phyloP scores from a whole-genome alignment of 306 rosid species.

The Cicer cuneatum region DNA sequence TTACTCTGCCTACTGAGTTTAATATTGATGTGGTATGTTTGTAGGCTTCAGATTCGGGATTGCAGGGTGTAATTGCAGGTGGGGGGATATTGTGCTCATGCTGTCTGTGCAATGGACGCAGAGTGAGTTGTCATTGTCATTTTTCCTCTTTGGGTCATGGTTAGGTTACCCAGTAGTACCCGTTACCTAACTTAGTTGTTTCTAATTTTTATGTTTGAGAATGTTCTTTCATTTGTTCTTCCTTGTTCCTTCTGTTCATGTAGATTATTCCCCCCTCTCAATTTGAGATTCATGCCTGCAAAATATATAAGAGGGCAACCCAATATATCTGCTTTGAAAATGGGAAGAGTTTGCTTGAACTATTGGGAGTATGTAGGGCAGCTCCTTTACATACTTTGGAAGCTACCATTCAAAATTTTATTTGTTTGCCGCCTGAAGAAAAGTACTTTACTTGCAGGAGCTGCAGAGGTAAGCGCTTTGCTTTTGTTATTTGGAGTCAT shows the following conservation, averaged over 20 bases:
- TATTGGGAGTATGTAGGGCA: conserved; percentile 79
- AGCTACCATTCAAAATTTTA: conserved; percentile 77
- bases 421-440: conserved; percentile 68
- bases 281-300: conserved; percentile 98
- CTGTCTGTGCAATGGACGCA: conserved; percentile 71
- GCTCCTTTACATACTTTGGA: conserved; percentile 74
- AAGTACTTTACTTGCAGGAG: conserved; percentile 77
- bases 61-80: conserved; percentile 75
- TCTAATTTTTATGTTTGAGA: conserved; percentile 36
- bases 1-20: conserved; percentile 16
- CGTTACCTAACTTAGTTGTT: conserved; percentile 29
- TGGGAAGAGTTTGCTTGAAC: conserved; percentile 92
- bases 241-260: conserved; percentile 30
- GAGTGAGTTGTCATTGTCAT: conserved; percentile 64
- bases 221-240: conserved; percentile 37
- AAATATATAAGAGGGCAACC: conserved; percentile 88
- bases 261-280: conserved; percentile 93
- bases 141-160: conserved; percentile 39
- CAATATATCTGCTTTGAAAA: conserved; percentile 94
- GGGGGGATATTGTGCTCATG: conserved; percentile 95
- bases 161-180: conserved; percentile 18
- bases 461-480: conserved; percentile 77
- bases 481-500: conserved; percentile 19
- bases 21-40: conserved; percentile 40
- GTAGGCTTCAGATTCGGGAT: conserved; percentile 75